Conservation (phyloP, 2,329 filamentous ascomycete species). For the Sporothrix phasma region DNA sequence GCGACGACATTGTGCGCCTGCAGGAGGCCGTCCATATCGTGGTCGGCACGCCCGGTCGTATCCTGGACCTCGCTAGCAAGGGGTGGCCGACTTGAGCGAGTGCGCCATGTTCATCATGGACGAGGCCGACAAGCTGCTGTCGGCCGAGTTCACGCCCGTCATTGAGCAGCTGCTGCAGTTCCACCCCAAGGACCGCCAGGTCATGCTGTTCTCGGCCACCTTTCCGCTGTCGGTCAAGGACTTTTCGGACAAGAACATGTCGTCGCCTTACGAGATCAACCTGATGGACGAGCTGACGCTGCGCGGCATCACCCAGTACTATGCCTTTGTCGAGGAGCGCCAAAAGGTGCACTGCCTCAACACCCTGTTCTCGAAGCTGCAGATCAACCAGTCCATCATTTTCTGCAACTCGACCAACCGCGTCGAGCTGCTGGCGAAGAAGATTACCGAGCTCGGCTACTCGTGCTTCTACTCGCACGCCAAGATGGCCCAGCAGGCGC, state of each 20-base stretch:
- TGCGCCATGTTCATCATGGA: conserved; percentile 99
- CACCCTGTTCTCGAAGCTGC: conserved; percentile 95
- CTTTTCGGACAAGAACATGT: conserved; percentile 98
- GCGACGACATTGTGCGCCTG: conserved; percentile 92
- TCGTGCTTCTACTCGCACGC: conserved; percentile 99
- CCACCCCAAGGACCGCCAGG: conserved; percentile 93
- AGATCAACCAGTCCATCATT: conserved; percentile 99
- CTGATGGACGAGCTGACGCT: conserved; percentile 98
- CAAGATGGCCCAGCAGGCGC: conserved; percentile 91
- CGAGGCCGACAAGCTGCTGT: conserved; percentile 95
- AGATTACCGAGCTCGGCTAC: conserved; percentile 97
- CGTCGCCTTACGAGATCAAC: conserved; percentile 94
- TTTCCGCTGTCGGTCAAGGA: conserved; percentile 95
- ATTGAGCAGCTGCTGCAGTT: conserved; percentile 94
- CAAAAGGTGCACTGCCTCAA: conserved; percentile 98
- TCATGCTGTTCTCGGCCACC: conserved; percentile 98
- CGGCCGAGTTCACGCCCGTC: conserved; percentile 90
- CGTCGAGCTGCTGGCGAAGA: conserved; percentile 94
- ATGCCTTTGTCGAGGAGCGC: conserved; percentile 98
- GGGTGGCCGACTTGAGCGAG: conserved; percentile 89
- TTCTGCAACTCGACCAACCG: conserved; percentile 99
- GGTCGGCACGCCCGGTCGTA: conserved; percentile 92
- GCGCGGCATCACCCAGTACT: conserved; percentile 97
- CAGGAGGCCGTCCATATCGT: conserved; percentile 94
- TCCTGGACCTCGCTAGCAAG: conserved; percentile 92